Conservation (phyloP, 139 green algal species). For the Gonium pectorale region DNA sequence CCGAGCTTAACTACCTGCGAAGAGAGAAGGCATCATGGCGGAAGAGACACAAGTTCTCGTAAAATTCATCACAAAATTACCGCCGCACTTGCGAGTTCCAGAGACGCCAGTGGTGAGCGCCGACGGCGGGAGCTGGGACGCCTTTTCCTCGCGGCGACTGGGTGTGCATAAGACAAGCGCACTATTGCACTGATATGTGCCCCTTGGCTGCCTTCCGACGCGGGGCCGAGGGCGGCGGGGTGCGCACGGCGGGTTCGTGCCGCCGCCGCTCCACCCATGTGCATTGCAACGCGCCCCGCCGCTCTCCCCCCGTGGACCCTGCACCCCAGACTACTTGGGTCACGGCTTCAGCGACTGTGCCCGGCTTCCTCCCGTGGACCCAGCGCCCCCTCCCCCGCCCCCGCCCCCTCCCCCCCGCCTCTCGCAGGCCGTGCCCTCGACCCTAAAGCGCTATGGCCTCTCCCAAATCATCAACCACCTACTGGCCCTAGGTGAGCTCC, state of each 20-base stretch:
- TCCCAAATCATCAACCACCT: constrained; percentile 98
- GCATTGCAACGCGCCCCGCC: too few relatives aligned
- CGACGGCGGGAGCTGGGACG: background rate
- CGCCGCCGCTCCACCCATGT: too few relatives aligned
- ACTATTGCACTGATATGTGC: too few relatives aligned
- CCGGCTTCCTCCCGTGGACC: too few relatives aligned
- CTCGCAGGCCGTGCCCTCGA: constrained; percentile 85
- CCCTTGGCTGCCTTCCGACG: too few relatives aligned
- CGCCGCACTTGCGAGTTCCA: constrained; percentile 75
- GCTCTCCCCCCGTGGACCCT: too few relatives aligned
- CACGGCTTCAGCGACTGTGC: too few relatives aligned
- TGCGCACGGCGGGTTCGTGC: too few relatives aligned
- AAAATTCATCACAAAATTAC: constrained; percentile 89
- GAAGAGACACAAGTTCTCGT: constrained; percentile 87
- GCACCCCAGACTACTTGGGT: too few relatives aligned
- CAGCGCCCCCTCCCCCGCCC: background rate
- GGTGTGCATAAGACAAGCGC: too few relatives aligned
- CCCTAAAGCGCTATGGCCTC: constrained; percentile 92
- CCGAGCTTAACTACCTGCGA: too few relatives aligned
- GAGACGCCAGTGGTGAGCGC: constrained; percentile 79
- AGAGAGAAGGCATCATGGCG: constrained; percentile 40
- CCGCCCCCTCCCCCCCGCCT: background rate
- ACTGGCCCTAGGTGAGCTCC: constrained; percentile 78
- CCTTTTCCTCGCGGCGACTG: background rate
- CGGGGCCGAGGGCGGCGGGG: too few relatives aligned